Evolutionary conservation across 164 flowering plant species (phyloP).

Genomic region (Warburgia ugandensis): DNA sequence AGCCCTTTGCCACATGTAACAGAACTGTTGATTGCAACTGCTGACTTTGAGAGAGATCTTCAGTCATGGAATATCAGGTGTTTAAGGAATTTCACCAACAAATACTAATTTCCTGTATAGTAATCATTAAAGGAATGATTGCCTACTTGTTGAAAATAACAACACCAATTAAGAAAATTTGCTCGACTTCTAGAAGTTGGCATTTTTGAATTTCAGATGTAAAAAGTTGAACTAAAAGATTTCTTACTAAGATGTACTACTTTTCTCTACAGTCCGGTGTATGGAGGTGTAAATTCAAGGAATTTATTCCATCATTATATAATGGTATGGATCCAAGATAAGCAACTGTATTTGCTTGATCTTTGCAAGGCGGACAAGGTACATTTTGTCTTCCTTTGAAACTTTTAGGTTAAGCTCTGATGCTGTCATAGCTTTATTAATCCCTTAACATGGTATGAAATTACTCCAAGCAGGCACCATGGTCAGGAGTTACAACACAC

Average conservation of each 20-base stretch:
- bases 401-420: not conserved
- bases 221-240: not conserved
- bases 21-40: conserved; percentile 65
- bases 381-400: not conserved
- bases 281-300: conserved; percentile 74
- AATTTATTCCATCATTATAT: conserved; percentile 67
- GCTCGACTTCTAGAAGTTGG: not conserved
- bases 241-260: too few species aligned
- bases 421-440: not conserved
- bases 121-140: too few species aligned
- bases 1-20: conserved; percentile 72
- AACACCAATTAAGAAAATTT: too few species aligned
- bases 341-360: conserved; percentile 68
- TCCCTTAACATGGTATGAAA: not conserved
- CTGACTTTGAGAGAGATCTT: conserved; percentile 78
- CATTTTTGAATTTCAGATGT: not conserved
- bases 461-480: conserved; percentile 50
- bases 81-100: not conserved
- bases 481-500: conserved; percentile 63
- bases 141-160: too few species aligned
- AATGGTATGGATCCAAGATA: conserved; percentile 81
- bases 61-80: conserved; percentile 80
- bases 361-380: conserved; percentile 92
- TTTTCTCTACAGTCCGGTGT: conserved; percentile 41
- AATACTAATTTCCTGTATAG: too few species aligned